These are phyloP conservation scores for Camellia oleifera DNA, from an alignment of 179 eudicot genomes.

Conservation along the genomic window DNA sequence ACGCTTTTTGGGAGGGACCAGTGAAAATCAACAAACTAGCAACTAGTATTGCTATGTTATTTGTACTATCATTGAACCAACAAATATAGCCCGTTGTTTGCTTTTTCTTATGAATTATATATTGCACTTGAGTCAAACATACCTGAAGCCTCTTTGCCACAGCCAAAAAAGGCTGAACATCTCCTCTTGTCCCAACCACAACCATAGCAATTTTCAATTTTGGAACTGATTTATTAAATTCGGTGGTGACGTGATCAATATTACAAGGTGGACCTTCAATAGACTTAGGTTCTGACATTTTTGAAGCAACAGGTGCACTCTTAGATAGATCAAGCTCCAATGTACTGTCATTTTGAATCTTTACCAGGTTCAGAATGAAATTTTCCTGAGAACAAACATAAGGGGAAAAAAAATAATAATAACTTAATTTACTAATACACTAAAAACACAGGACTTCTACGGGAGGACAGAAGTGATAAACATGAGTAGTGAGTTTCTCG, in stretches of 20 bases:
- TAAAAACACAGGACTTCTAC: background rate
- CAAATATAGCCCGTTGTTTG: background rate
- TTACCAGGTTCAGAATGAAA: conserved; percentile 67
- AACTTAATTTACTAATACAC: background rate
- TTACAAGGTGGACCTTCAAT: conserved; percentile 39
- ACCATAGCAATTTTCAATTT: conserved; percentile 72
- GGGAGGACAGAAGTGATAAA: background rate
- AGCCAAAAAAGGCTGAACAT: conserved; percentile 90
- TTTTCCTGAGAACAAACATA: conserved; percentile 47
- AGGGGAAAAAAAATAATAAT: background rate
- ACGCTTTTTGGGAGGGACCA: no score
- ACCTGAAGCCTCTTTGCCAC: conserved; percentile 84
- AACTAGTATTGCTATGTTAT: background rate
- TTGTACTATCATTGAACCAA: background rate
- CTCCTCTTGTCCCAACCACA: conserved; percentile 94
- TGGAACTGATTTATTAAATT: conserved; percentile 52
- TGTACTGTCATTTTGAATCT: conserved; percentile 80
- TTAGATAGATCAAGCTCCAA: conserved; percentile 74
- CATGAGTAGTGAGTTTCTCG: no score
- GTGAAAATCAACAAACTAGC: background rate
- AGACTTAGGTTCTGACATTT: conserved; percentile 47
- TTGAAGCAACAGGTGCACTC: conserved; percentile 54
- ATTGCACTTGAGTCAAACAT: conserved; percentile 3
- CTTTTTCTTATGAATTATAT: no score
- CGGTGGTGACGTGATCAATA: conserved; percentile 30